phyloP scores from a whole-genome alignment of 225 moss, liverwort and hornwort species.

The Polytrichum formosum region DNA sequence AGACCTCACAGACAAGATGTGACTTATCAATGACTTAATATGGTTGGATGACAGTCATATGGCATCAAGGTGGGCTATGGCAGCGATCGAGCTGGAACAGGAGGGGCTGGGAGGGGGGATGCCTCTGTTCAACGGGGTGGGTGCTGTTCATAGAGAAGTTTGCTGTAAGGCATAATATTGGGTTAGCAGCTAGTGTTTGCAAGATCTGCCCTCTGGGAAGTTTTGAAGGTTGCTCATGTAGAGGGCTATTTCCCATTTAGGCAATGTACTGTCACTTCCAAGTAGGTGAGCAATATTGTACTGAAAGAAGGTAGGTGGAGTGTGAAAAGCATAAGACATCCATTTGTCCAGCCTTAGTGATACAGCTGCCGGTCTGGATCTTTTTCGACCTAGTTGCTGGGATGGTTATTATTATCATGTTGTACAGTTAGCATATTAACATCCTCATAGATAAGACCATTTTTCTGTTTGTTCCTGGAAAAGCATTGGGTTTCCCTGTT shows the following conservation, averaged over 20 bases:
- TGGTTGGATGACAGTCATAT: conserved; percentile 56
- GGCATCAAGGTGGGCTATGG: conserved; percentile 96
- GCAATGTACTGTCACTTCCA: not conserved
- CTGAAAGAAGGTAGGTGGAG: not conserved
- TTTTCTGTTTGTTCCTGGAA: too few relatives aligned
- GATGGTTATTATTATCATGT: not conserved
- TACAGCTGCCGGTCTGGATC: not conserved
- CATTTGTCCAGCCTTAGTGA: not conserved
- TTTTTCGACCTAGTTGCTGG: not conserved
- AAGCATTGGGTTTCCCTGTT: too few relatives aligned
- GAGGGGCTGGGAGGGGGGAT: conserved; percentile 68
- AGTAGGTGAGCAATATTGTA: not conserved
- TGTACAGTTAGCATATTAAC: not conserved
- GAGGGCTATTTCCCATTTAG: not conserved
- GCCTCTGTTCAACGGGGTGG: conserved; percentile 48
- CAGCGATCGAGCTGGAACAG: conserved; percentile 45
- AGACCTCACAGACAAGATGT: too few relatives aligned
- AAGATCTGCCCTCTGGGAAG: not conserved
- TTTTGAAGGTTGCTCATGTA: not conserved
- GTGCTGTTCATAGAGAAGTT: conserved; percentile 42
- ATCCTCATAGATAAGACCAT: not conserved
- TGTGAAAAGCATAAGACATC: not conserved
- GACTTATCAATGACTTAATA: too few relatives aligned
- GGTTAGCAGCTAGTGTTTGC: not conserved
- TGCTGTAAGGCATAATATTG: not conserved